phyloP scores from a whole-genome alignment of 805 yeast genomes.

The Ogataea degrootiae region DNA sequence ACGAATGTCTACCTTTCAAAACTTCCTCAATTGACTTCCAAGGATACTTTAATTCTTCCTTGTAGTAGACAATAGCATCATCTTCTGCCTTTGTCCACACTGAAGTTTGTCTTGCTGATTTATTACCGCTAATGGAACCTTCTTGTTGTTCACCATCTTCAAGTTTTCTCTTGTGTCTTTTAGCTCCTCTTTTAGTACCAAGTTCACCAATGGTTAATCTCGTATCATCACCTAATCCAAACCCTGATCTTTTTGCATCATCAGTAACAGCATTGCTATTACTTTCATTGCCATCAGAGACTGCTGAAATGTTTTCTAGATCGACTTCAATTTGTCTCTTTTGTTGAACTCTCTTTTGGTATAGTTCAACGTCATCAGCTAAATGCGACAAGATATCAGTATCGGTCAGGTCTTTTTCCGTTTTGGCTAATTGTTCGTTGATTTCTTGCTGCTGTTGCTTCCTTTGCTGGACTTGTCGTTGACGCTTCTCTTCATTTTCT shows the following conservation, averaged over 20 bases:
- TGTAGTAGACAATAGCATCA: conserved; percentile 31
- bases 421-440: no score
- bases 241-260: background rate
- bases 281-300: no score
- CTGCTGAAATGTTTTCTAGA: background rate
- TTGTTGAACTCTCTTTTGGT: conserved; percentile 26
- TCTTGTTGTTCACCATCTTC: background rate
- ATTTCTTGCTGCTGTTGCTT: background rate
- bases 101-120: conserved; percentile 1
- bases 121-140: background rate
- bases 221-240: no score
- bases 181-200: background rate
- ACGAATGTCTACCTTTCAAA: conserved; percentile 31
- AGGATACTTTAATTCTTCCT: conserved; percentile 32
- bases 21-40: conserved; percentile 36
- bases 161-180: background rate
- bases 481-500: background rate
- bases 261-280: background rate
- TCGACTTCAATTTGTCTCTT: conserved; percentile 15
- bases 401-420: background rate
- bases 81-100: conserved; percentile 35
- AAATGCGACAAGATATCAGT: conserved; percentile 18
- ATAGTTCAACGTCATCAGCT: conserved; percentile 26
- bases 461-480: background rate
- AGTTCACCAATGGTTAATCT: no score